Evolutionary conservation across 139 green algal genomes (phyloP), one percentile per base, ranked within the genome.

Genomic region (Astrephomene gubernaculifera): DNA sequence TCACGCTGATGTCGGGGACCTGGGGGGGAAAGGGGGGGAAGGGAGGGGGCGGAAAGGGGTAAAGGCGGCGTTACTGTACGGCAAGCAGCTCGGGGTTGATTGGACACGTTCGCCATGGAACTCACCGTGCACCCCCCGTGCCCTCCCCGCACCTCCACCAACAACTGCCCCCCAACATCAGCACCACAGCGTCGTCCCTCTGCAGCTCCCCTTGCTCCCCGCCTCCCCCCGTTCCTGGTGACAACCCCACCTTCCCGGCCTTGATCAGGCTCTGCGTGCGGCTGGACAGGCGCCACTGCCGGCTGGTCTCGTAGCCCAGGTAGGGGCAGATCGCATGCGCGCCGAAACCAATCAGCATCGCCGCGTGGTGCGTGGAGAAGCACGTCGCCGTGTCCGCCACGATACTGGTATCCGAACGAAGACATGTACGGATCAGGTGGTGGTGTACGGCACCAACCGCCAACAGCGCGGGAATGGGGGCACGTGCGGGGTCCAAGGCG

Each of bases 241-340:
- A n/a, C n/a, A n/a, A n/a, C 19, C 69, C 4, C 75, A 96, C 86
- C 90, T 98, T 98, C 85, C 97, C 97, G 29, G 86, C 87, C 93
- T 98, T 97, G 87, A 99, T 96, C 44, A 99, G 88, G 33, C 85
- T 92, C 88, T 94, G 79, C 21, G 96, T 98, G 79, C 95, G 95
- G 52, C 90, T 72, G 39, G 89, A 95, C 35, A 92, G 71, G 68
- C 96, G 90, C 97, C 97, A 99, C 92, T 99, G 97, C 25, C 98
- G 92, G 79, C 92, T 96, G 49, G 95, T 97, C 93, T 99, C 97
- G 38, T 99, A 96, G 8, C 92, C 97, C 27, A 99, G 94, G 91
- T 98, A 99, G 31, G 98, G 97, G 93, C 96, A 99, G 65, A 99
- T 93, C 17, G 97, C 98, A 87, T 98, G 96, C 2, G 97, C 97